A percentile compares a stretch with the other conserved stretches of the same genome.
Conservation (phyloP, 2,329 filamentous ascomycete species). For the Alternaria angustiovoidea region DNA sequence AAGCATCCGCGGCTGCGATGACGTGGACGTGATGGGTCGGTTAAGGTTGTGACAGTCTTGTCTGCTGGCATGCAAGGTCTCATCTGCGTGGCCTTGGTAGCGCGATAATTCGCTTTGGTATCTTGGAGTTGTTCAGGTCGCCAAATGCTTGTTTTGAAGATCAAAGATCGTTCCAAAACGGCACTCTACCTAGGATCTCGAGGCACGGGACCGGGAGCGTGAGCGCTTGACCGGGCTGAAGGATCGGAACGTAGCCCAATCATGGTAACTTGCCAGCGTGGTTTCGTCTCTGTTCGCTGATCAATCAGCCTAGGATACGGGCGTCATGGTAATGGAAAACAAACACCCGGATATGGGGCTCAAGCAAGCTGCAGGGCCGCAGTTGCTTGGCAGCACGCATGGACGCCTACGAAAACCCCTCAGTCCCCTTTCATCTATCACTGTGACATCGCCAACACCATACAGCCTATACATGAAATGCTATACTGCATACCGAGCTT, state of each 20-base stretch:
- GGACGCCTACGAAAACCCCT: slow-evolving; percentile 6
- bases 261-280: neutral
- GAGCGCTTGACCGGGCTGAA: slow-evolving; percentile 3
- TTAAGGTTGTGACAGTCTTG: neutral
- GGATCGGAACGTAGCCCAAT: neutral
- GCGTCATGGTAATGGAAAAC: neutral
- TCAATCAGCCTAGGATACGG: neutral
- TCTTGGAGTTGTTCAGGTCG: neutral
- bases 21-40: slow-evolving; percentile 2
- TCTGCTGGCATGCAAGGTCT: neutral
- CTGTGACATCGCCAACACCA: slow-evolving; percentile 3
- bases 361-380: neutral
- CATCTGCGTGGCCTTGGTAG: neutral
- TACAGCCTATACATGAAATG: neutral
- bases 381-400: slow-evolving; percentile 10
- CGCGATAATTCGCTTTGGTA: neutral
- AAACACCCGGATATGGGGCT: slow-evolving; percentile 6
- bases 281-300: neutral
- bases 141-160: neutral
- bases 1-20: slow-evolving; percentile 7
- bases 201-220: neutral
- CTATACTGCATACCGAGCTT: slow-evolving; percentile 9
- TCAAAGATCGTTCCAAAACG: neutral
- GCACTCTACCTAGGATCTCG: neutral
- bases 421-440: slow-evolving; percentile 16